Conservation (phyloP, 148 eudicot species). For the Tetragonia tetragonoides region DNA sequence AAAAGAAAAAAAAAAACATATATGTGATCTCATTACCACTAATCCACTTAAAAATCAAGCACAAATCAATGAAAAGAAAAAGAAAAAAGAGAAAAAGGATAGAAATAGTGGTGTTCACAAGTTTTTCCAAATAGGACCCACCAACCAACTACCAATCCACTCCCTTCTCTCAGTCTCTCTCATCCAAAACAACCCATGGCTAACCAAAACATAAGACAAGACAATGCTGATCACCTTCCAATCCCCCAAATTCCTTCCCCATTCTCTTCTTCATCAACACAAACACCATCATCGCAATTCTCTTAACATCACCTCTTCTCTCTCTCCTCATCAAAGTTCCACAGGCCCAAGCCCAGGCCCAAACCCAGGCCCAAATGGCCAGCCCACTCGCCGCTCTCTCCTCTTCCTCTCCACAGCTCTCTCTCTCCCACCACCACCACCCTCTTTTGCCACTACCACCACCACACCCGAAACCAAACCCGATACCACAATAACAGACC, state of each 20-base stretch:
- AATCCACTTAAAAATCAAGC: too few species aligned
- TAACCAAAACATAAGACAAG: too few species aligned
- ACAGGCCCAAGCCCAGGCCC: slow-evolving; percentile 6
- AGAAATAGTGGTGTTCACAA: too few species aligned
- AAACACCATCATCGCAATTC: background rate
- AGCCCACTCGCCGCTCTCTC: slow-evolving; percentile 59
- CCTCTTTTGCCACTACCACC: slow-evolving; percentile 19
- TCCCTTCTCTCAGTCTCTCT: too few species aligned
- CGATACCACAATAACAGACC: slow-evolving; percentile 89
- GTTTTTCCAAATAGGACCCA: too few species aligned
- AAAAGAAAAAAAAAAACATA: too few species aligned
- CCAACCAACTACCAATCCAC: too few species aligned
- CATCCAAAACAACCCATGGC: too few species aligned
- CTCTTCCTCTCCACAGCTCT: slow-evolving; percentile 52
- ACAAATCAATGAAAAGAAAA: too few species aligned
- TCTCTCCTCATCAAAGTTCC: background rate
- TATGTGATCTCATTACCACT: too few species aligned
- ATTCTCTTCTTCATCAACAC: background rate
- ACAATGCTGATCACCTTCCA: slow-evolving; percentile 7
- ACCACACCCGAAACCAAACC: slow-evolving; percentile 27
- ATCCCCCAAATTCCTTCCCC: slow-evolving; percentile 18
- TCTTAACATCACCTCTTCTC: background rate
- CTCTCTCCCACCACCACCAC: slow-evolving; percentile 31
- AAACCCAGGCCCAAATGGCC: slow-evolving; percentile 4
- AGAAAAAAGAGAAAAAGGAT: too few species aligned